Base-by-base conservation (phyloP, 2,329 filamentous ascomycete species). In the Pezizomycotina sp. region DNA sequence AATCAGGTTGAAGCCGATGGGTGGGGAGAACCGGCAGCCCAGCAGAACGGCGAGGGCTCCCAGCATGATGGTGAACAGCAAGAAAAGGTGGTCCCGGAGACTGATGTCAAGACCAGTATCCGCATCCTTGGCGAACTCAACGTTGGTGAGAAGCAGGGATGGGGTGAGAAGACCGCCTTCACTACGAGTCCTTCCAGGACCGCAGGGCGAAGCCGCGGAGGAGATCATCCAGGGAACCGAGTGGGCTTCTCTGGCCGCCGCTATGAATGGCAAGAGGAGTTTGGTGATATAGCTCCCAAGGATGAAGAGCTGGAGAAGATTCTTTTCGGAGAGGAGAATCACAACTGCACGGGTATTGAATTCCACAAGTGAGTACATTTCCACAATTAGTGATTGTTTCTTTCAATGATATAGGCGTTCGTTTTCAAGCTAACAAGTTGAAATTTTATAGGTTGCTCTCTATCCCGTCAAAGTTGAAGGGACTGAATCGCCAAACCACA, bases 221-320 rank as follows among this genome's bases (percentile, higher is more conserved):
- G 51, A 7, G 50, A 54, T 2, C 71, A 64, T 59, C 68, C 23
- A 25, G 23, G 9, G 23, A 25, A 25, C 23, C n/a, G 9, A 9
- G 23, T 25, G 41, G 27, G 64, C 9, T 56, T 61, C 23, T 68
- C 68, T 36, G 74, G 71, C n/a, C 59, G 54, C 0, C 64, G 77
- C 27, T 95, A 95, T 50, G 71, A 84, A 52, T 95, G 79, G 77
- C 66, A 73, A 12, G 82, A 83, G 7, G 81, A 92, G 2, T 79
- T 68, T 48, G 89, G 86, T 2, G 86, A 95, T 25, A 63, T 98
- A 35, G 86, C 77, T 5, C 83, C 83, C 0, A 63, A 62, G 31
- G 68, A 74, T 34, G 61, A 66, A 0, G 68, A 71, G 30, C 68
- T 98, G 0, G 86, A 95, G 61, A 49, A 66, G 5, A 62, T 76